These are phyloP conservation scores for Piper betle DNA, from an alignment of 164 flowering plant genomes.

Conservation along the genomic window DNA sequence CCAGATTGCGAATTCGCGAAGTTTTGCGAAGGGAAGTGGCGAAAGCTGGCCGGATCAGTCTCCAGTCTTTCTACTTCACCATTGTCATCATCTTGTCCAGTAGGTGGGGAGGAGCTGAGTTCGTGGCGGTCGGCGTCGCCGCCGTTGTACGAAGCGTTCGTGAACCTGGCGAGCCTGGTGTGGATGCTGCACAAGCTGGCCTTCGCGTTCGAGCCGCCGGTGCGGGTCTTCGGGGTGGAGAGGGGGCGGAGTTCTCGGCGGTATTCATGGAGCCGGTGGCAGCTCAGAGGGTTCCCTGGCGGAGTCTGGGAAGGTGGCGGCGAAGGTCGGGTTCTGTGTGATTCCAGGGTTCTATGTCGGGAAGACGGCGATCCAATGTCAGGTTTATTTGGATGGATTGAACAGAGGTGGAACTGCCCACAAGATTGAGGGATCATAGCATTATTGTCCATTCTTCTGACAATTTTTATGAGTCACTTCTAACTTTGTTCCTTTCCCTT, in stretches of 20 bases:
- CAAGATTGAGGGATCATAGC: too few species aligned
- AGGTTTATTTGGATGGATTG: slow-evolving; percentile 50
- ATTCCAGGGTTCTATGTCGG: slow-evolving; percentile 85
- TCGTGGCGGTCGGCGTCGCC: slow-evolving; percentile 55
- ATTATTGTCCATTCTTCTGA: too few species aligned
- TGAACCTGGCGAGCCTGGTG: slow-evolving; percentile 70
- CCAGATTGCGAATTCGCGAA: slow-evolving; percentile 44
- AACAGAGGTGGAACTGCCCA: neutral
- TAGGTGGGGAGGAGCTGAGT: slow-evolving; percentile 45
- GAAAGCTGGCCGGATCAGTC: slow-evolving; percentile 60
- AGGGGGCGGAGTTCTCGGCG: slow-evolving; percentile 57
- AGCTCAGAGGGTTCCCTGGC: slow-evolving; percentile 14
- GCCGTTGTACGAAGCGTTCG: slow-evolving; percentile 58
- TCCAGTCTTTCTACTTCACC: slow-evolving; percentile 36
- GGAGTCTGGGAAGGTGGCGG: slow-evolving; percentile 18
- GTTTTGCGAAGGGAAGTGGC: slow-evolving; percentile 75
- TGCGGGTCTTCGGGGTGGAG: slow-evolving; percentile 80
- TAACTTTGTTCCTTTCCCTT: too few species aligned
- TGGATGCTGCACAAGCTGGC: slow-evolving; percentile 90
- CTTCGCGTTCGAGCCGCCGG: slow-evolving; percentile 54
- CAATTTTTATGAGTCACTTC: too few species aligned
- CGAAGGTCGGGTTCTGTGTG: slow-evolving; percentile 77
- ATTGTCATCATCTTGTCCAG: slow-evolving; percentile 36
- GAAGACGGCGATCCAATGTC: slow-evolving; percentile 65
- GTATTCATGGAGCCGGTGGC: slow-evolving; percentile 75